A percentile compares a stretch with the other conserved stretches of the same genome.
These are phyloP conservation scores for Casaregolazyma suthepensis DNA, from an alignment of 1,139 yeast species.

Conservation along the genomic window DNA sequence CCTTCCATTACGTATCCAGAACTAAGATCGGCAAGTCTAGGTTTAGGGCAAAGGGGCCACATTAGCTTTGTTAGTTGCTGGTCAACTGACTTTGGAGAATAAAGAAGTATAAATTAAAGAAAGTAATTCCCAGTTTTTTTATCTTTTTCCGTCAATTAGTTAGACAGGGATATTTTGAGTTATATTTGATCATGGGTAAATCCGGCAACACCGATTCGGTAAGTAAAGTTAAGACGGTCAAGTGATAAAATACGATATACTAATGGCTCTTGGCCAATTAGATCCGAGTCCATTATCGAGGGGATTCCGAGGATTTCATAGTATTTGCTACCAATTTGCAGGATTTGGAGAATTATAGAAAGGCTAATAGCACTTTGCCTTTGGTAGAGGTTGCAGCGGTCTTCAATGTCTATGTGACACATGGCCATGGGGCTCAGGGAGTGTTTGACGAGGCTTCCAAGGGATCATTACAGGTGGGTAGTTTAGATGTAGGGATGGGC, in stretches of 20 bases:
- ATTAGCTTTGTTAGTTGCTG: background rate
- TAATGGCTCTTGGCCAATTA: background rate
- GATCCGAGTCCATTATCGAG: constrained; percentile 52
- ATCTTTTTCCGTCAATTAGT: background rate
- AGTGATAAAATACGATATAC: background rate
- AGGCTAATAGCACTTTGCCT: constrained; percentile 47
- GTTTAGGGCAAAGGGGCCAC: background rate
- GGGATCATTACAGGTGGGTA: constrained; percentile 41
- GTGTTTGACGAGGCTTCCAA: constrained; percentile 68
- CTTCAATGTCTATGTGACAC: constrained; percentile 56
- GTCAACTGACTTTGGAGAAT: background rate
- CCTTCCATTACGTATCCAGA: background rate
- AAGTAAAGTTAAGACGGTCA: background rate
- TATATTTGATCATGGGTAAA: background rate
- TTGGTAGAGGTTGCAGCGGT: constrained; percentile 59
- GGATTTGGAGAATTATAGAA: constrained; percentile 43
- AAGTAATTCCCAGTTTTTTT: background rate
- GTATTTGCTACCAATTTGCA: constrained; percentile 56
- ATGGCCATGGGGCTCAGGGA: constrained; percentile 64
- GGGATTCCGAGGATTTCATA: constrained; percentile 53
- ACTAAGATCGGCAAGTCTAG: background rate
- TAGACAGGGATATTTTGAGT: background rate
- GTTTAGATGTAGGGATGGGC: too few relatives aligned
- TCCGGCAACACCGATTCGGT: background rate
- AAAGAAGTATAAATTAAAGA: background rate